Percentiles rank a stretch among this genome's conserved stretches.
Conservation (phyloP, 163 green algal genomes). For the Chlorella variabilis region DNA sequence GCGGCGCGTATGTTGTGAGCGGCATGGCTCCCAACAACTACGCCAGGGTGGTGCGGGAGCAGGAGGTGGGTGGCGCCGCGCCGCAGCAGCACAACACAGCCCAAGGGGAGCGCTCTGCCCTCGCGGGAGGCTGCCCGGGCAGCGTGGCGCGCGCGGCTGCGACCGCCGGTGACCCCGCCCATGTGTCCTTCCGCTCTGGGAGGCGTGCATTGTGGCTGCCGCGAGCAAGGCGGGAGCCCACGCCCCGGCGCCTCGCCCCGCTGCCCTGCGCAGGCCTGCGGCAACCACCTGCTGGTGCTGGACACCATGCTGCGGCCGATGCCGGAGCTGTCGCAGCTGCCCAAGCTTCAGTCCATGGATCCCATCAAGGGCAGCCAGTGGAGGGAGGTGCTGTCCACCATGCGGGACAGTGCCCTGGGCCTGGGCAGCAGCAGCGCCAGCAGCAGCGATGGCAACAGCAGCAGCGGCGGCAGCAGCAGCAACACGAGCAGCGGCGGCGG, state of each 20-base stretch:
- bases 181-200: not conserved
- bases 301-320: slow-evolving; percentile 8
- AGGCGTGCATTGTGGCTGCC: no score
- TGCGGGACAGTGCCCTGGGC: not conserved
- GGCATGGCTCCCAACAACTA: slow-evolving; percentile 7
- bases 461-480: not conserved
- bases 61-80: not conserved
- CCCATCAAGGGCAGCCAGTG: not conserved
- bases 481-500: not conserved
- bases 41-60: not conserved
- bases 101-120: no score
- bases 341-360: not conserved
- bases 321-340: not conserved
- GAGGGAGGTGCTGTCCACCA: not conserved
- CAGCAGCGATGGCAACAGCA: no score
- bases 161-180: no score
- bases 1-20: not conserved
- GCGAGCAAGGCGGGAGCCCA: no score
- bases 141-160: no score
- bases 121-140: no score
- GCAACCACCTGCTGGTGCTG: not conserved
- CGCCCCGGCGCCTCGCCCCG: no score
- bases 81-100: no score
- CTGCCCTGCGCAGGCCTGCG: slow-evolving; percentile 12
- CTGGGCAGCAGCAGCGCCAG: not conserved